These are phyloP conservation scores for Corchorus capsularis DNA, from an alignment of 345 rosid genomes.

Conservation along the genomic window DNA sequence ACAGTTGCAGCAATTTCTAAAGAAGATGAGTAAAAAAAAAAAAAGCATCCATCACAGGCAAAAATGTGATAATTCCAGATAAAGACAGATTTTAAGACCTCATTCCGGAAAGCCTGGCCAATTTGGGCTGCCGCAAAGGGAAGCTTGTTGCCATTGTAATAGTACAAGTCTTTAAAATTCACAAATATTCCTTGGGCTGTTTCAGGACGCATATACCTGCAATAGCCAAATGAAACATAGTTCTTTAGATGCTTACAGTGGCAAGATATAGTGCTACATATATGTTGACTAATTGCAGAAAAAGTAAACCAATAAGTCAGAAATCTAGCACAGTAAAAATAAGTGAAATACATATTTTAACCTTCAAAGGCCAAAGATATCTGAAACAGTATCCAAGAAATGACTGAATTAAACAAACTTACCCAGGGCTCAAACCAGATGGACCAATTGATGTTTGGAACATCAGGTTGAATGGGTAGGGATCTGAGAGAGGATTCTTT, in stretches of 20 bases:
- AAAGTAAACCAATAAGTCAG: background rate
- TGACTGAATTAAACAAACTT: conserved; percentile 7
- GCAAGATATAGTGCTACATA: background rate
- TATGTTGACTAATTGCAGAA: background rate
- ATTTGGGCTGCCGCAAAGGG: conserved; percentile 98
- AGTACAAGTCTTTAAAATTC: conserved; percentile 81
- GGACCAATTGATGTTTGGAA: conserved; percentile 97
- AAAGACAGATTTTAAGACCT: conserved; percentile 44
- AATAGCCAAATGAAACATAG: background rate
- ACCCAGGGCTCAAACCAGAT: conserved; percentile 82
- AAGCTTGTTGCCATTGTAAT: conserved; percentile 87
- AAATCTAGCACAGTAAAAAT: background rate
- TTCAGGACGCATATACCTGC: conserved; percentile 97
- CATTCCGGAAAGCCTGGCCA: conserved; percentile 96
- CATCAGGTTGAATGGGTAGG: conserved; percentile 91
- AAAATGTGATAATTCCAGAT: conserved; percentile 6
- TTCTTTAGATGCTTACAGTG: background rate
- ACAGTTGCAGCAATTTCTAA: background rate
- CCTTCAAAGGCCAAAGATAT: background rate
- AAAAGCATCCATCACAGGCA: background rate
- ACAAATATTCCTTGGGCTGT: conserved; percentile 99
- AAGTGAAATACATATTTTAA: background rate
- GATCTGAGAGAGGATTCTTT: conserved; percentile 77
- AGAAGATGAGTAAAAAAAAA: background rate
- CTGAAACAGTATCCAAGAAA: background rate